Evolutionary conservation across 768 basidiomycete species (phyloP), one percentile per base, ranked within the genome.

Genomic region (Clitopilus passeckerianus): DNA sequence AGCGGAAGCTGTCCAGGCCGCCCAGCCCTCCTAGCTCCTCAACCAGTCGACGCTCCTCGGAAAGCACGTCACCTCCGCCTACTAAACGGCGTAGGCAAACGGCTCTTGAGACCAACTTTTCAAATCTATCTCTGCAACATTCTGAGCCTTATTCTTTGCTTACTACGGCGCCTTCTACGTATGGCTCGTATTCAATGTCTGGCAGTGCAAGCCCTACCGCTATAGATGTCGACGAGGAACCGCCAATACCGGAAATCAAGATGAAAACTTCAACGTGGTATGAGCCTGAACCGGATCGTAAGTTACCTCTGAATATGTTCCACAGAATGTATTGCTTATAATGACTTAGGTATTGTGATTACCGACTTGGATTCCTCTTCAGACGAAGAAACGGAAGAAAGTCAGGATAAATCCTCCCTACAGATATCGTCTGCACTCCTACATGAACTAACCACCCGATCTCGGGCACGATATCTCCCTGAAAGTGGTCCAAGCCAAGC

Each of bases 201-300:
- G 2, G 3, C 5, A 10, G 2, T 12, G 20, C 46, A 20, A 18
- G 46, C n/a, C 9, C 16, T 1, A 9, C 22, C 33, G 6, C 35
- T 34, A 33, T 34, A 20, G 30, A 30, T 16, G 24, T 34, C 30
- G 33, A 80, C 55, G 81, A 84, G 61, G 81, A 83, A 56, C 71
- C 72, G 0, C 56, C 64, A 16, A 65, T 74, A 8, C 79, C 74
- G 18, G 88, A 90, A 57, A 74, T 85, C 1, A 80, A 77, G 52
- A 91, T 91, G 89, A 84, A 83, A 61, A 65, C 69, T 8, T 77
- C 77, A 8, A 82, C 85, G 30, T 88, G 86, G 85, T 88, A 86
- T 66, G 87, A 87, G 67, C 79, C 83, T 5, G 89, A 88, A 66
- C 85, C 81, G 63, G 82, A 88, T 67, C 75, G 90, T 91, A 70